A percentile compares a stretch with the other conserved stretches of the same genome.
These are phyloP conservation scores for Aureobasidium vineae DNA, from an alignment of 2,329 filamentous ascomycete genomes.

Conservation along the genomic window DNA sequence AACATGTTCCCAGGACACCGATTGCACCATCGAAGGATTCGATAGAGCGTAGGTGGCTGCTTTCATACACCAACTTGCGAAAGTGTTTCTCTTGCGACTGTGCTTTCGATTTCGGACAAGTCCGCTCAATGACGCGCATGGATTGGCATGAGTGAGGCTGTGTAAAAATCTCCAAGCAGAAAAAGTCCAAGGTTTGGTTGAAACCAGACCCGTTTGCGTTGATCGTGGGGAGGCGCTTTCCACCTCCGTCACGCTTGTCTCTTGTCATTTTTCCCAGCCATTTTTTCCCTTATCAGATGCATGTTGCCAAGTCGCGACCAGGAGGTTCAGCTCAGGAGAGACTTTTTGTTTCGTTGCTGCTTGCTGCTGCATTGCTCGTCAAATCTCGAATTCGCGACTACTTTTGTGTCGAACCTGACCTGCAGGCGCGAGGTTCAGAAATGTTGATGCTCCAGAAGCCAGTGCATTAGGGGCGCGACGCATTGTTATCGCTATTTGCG, in stretches of 20 bases:
- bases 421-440: background rate
- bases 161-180: conserved; percentile 4
- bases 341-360: background rate
- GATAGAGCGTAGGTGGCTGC: background rate
- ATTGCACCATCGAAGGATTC: conserved; percentile 15
- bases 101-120: background rate
- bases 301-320: background rate
- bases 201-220: background rate
- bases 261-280: background rate
- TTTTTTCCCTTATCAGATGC: background rate
- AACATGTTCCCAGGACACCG: background rate
- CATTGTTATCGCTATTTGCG: background rate
- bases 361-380: background rate
- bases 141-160: conserved; percentile 11
- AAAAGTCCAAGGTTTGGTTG: background rate
- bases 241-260: background rate
- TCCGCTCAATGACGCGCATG: conserved; percentile 10
- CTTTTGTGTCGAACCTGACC: background rate
- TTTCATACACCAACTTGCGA: background rate
- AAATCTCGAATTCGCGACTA: background rate
- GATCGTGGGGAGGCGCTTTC: conserved; percentile 4
- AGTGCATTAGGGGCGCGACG: background rate
- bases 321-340: background rate
- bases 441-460: background rate
- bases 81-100: background rate